phyloP scores from a whole-genome alignment of 306 rosid species.

The Calophaca sinica region DNA sequence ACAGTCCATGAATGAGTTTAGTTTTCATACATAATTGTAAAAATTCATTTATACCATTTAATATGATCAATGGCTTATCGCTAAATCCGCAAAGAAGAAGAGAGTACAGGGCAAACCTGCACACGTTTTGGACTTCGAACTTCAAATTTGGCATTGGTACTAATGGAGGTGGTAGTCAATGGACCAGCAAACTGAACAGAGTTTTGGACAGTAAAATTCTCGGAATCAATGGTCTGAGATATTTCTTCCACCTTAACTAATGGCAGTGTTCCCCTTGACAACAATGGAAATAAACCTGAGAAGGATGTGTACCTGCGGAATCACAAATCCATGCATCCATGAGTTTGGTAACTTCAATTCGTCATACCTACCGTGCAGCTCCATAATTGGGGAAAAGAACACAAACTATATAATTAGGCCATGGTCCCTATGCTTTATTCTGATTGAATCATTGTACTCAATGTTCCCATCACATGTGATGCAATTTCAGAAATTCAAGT shows the following conservation, averaged over 20 bases:
- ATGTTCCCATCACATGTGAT: too few species aligned
- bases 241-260: constrained; percentile 86
- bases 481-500: too few species aligned
- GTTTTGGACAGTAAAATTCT: constrained; percentile 73
- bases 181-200: constrained; percentile 85
- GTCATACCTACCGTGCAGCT: not conserved
- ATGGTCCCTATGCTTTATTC: too few species aligned
- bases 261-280: constrained; percentile 72
- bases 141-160: constrained; percentile 83
- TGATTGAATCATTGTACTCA: too few species aligned
- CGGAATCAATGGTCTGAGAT: constrained; percentile 86
- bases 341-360: not conserved
- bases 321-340: constrained; percentile 33
- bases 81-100: not conserved
- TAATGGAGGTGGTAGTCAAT: constrained; percentile 78
- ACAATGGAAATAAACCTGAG: constrained; percentile 77
- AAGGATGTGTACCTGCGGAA: constrained; percentile 79
- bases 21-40: too few species aligned
- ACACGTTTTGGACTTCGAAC: constrained; percentile 89
- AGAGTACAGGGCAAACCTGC: constrained; percentile 56
- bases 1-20: too few species aligned
- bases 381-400: too few species aligned
- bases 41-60: too few species aligned
- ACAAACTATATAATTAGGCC: too few species aligned
- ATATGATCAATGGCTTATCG: not conserved